Percentiles rank a stretch among this genome's conserved stretches.
These are phyloP conservation scores for Canavalia gladiata DNA, from an alignment of 306 rosid species.

Conservation along the genomic window DNA sequence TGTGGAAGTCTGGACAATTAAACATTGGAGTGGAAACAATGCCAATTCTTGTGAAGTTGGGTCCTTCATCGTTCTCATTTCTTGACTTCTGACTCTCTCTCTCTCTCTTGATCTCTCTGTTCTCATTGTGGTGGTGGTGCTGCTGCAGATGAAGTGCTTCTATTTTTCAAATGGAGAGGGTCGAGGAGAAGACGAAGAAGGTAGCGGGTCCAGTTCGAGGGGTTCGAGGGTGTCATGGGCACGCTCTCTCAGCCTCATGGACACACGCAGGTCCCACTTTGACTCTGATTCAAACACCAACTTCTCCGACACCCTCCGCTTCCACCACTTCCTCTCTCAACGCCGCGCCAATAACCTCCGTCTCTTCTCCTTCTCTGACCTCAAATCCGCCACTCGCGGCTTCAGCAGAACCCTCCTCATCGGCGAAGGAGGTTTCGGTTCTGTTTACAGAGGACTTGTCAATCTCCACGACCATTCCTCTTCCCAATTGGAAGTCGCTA, in stretches of 20 bases:
- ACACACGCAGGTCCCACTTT: constrained; percentile 72
- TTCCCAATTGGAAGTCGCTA: constrained; percentile 72
- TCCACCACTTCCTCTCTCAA: constrained; percentile 65
- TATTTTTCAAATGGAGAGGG: constrained; percentile 73
- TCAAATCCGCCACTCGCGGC: constrained; percentile 81
- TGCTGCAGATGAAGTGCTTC: constrained; percentile 78
- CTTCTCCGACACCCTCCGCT: constrained; percentile 66
- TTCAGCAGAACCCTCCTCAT: constrained; percentile 76
- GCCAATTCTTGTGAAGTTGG: neutral
- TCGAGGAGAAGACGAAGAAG: constrained; percentile 55
- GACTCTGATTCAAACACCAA: constrained; percentile 65
- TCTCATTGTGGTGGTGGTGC: neutral
- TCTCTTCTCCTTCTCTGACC: constrained; percentile 75
- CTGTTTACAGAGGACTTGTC: constrained; percentile 74
- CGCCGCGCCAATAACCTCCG: constrained; percentile 82
- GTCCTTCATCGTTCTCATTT: neutral
- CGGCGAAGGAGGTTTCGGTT: constrained; percentile 98
- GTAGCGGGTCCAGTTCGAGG: constrained; percentile 63
- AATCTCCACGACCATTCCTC: constrained; percentile 2
- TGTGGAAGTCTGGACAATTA: neutral
- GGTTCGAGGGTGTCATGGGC: constrained; percentile 89
- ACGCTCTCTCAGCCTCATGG: constrained; percentile 84
- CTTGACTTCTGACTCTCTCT: neutral
- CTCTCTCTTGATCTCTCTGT: neutral
- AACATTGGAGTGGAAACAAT: neutral